Evolutionary conservation across 1,284 basidiomycete genomes (phyloP).

Genomic region (Ustilago tritici): DNA sequence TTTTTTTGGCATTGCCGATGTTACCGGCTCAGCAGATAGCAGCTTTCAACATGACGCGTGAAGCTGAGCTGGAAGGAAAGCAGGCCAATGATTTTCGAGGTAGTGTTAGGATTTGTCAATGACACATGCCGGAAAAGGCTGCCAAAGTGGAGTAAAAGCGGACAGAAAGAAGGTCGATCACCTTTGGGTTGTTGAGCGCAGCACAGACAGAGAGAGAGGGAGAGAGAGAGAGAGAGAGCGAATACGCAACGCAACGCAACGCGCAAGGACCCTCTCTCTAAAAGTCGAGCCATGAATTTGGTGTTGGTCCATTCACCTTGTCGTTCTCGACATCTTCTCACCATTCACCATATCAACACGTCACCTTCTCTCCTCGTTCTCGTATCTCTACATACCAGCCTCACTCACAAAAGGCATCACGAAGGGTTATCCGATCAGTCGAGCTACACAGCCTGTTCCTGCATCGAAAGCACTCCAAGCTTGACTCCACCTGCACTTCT

Average conservation of each 20-base stretch:
- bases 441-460: background rate
- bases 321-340: slow-evolving; percentile 12
- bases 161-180: slow-evolving; percentile 39
- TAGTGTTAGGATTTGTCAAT: no score
- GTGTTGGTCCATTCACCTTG: background rate
- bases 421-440: background rate
- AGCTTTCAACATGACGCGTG: slow-evolving; percentile 14
- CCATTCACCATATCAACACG: slow-evolving; percentile 7
- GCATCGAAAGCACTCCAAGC: background rate
- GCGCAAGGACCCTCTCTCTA: slow-evolving; percentile 50
- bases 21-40: slow-evolving; percentile 10
- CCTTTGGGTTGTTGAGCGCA: slow-evolving; percentile 20
- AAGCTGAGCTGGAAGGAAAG: slow-evolving; percentile 25
- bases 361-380: background rate
- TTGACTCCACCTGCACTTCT: background rate
- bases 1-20: slow-evolving; percentile 12
- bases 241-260: slow-evolving; percentile 40
- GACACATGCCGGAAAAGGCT: no score
- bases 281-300: slow-evolving; percentile 1
- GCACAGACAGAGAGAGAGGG: slow-evolving; percentile 7
- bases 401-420: background rate
- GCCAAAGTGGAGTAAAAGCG: slow-evolving; percentile 14
- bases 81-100: background rate
- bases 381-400: background rate
- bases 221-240: slow-evolving; percentile 1